Conservation (phyloP, 1,139 yeast species). For the Komagataea norvegica region DNA sequence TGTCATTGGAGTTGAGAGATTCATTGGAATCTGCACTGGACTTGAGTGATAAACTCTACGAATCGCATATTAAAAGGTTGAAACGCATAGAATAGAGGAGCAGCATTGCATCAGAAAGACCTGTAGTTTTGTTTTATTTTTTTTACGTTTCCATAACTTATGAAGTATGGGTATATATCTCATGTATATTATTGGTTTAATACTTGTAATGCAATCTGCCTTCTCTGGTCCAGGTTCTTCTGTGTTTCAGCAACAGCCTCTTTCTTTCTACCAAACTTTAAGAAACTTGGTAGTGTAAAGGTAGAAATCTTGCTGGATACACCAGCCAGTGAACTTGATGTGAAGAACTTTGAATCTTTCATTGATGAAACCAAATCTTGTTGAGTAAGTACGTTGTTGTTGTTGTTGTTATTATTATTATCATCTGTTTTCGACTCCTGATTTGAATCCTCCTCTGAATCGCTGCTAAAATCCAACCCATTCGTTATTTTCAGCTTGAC, state of each 20-base stretch:
- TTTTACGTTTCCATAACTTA: no score
- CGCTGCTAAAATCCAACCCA: slow-evolving; percentile 28
- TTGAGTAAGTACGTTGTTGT: slow-evolving; percentile 10
- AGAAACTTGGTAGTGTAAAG: slow-evolving; percentile 23
- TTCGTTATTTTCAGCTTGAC: slow-evolving; percentile 31
- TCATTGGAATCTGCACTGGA: slow-evolving; percentile 16
- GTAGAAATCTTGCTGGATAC: slow-evolving; percentile 30
- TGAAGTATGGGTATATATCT: no score
- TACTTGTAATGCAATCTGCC: slow-evolving; percentile 36
- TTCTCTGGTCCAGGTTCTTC: slow-evolving; percentile 35
- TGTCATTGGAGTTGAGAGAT: slow-evolving; percentile 17
- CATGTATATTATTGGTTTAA: not conserved
- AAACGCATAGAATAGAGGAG: not conserved
- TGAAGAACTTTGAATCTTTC: slow-evolving; percentile 37
- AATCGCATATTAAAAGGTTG: slow-evolving; percentile 6
- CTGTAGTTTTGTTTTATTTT: no score
- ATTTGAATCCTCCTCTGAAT: slow-evolving; percentile 28
- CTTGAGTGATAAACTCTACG: slow-evolving; percentile 16
- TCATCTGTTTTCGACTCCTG: slow-evolving; percentile 5
- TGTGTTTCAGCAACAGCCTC: slow-evolving; percentile 22
- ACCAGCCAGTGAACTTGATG: slow-evolving; percentile 40
- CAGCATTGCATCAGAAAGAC: no score
- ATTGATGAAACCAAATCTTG: slow-evolving; percentile 25
- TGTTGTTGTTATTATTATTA: no score
- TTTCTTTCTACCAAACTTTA: slow-evolving; percentile 6